Evolutionary conservation across 2,329 filamentous ascomycete genomes (phyloP).

Genomic region (Thielaviopsis punctulata): DNA sequence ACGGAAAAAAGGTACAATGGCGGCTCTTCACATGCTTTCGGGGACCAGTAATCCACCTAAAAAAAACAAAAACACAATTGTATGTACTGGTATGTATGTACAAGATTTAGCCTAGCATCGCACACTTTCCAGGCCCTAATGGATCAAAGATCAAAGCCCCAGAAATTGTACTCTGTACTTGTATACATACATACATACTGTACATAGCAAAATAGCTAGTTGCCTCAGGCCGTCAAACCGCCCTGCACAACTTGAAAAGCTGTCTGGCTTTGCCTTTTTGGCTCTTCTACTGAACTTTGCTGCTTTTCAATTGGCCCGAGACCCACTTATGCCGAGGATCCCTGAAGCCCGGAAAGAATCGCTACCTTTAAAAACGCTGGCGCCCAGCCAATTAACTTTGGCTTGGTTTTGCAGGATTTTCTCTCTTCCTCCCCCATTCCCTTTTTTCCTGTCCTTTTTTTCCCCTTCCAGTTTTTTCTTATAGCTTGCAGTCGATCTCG

Average conservation of each 20-base stretch:
- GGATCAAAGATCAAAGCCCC: no score
- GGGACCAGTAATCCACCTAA: no score
- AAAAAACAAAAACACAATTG: no score
- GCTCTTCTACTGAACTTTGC: not conserved
- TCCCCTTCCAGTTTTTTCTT: constrained; percentile 2
- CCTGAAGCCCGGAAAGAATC: constrained; percentile 11
- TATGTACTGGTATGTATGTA: no score
- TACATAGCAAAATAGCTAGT: no score
- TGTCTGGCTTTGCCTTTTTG: not conserved
- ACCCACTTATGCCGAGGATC: constrained; percentile 10
- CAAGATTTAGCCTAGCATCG: no score
- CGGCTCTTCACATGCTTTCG: no score
- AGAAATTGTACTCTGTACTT: no score
- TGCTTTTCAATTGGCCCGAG: constrained; percentile 8
- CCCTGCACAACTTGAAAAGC: not conserved
- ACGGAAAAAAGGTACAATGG: no score
- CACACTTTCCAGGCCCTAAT: no score
- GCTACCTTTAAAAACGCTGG: constrained; percentile 5
- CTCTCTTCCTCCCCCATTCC: constrained; percentile 4
- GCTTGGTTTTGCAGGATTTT: constrained; percentile 1
- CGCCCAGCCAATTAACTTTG: constrained; percentile 5
- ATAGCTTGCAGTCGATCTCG: constrained; percentile 11
- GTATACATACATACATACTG: no score
- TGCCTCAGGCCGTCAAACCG: not conserved
- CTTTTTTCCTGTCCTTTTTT: constrained; percentile 5